Conservation (phyloP, 2,329 filamentous ascomycete species). For the Harringtonia aguacate region DNA sequence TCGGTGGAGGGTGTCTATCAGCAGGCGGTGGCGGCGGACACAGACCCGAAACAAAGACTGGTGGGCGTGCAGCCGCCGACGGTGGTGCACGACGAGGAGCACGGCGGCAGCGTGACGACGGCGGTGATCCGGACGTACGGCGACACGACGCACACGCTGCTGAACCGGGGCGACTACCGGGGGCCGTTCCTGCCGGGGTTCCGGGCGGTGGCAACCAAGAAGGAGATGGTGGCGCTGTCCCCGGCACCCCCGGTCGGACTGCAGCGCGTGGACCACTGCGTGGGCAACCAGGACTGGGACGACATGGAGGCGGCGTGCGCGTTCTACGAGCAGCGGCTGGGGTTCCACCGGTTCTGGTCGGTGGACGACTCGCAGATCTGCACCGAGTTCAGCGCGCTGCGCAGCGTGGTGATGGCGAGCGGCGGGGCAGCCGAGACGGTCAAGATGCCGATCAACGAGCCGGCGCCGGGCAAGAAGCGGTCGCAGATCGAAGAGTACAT, state of each 20-base stretch:
- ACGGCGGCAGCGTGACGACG: constrained; percentile 60
- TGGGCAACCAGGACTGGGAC: constrained; percentile 94
- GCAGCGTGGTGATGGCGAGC: constrained; percentile 82
- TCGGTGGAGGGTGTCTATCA: constrained; percentile 71
- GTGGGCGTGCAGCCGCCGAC: constrained; percentile 50
- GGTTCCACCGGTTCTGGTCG: constrained; percentile 95
- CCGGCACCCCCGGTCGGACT: constrained; percentile 55
- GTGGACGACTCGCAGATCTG: constrained; percentile 89
- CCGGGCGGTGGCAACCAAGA: constrained; percentile 37
- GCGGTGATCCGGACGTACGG: constrained; percentile 88
- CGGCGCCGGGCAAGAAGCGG: constrained; percentile 78
- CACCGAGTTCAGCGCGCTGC: constrained; percentile 84
- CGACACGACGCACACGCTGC: constrained; percentile 87
- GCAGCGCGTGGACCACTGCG: constrained; percentile 83
- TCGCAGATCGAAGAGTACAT: constrained; percentile 93
- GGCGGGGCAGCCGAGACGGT: constrained; percentile 71
- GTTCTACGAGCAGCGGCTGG: constrained; percentile 79
- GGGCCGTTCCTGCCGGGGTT: constrained; percentile 81
- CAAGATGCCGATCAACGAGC: constrained; percentile 99
- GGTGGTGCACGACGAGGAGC: constrained; percentile 41
- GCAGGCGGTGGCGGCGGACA: constrained; percentile 57
- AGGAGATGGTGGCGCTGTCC: constrained; percentile 28
- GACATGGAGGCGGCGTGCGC: constrained; percentile 61
- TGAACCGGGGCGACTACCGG: constrained; percentile 59
- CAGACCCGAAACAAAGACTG: not conserved